Evolutionary conservation across 805 yeast species (phyloP).

Genomic region (Tanozyma kutaoensis): DNA sequence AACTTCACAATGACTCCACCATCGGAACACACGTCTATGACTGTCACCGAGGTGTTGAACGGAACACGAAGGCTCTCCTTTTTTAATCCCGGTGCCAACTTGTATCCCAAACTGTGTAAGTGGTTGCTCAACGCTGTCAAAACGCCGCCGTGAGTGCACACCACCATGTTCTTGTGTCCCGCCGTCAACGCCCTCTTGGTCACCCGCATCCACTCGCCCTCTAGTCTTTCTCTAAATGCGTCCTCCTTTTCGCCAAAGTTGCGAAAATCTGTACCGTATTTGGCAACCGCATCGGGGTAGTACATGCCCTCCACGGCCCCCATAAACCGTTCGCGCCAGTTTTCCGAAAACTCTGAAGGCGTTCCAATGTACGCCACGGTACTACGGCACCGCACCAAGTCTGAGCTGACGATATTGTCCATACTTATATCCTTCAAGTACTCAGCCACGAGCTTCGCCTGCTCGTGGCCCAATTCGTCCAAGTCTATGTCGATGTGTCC

Average conservation of each 20-base stretch:
- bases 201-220: slow-evolving; percentile 28
- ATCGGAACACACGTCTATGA: slow-evolving; percentile 35
- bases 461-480: slow-evolving; percentile 47
- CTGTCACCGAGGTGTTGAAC: slow-evolving; percentile 62
- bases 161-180: slow-evolving; percentile 33
- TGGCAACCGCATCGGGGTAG: slow-evolving; percentile 48
- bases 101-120: slow-evolving; percentile 28
- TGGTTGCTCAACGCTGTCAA: slow-evolving; percentile 47
- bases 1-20: slow-evolving; percentile 38
- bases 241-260: slow-evolving; percentile 51
- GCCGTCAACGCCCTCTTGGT: slow-evolving; percentile 21
- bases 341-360: slow-evolving; percentile 1
- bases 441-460: slow-evolving; percentile 43
- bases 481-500: slow-evolving; percentile 63
- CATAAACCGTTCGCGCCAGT: slow-evolving; percentile 64
- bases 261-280: slow-evolving; percentile 44
- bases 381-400: slow-evolving; percentile 44
- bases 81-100: slow-evolving; percentile 22
- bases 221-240: slow-evolving; percentile 35
- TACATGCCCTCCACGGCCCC: slow-evolving; percentile 67
- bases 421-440: slow-evolving; percentile 23
- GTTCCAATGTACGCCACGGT: slow-evolving; percentile 41
- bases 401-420: slow-evolving; percentile 39
- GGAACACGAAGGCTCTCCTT: slow-evolving; percentile 41
- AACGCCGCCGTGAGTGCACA: slow-evolving; percentile 77